Conservation (phyloP, 2,329 filamentous ascomycete genomes). For the Colletotrichum sp. region DNA sequence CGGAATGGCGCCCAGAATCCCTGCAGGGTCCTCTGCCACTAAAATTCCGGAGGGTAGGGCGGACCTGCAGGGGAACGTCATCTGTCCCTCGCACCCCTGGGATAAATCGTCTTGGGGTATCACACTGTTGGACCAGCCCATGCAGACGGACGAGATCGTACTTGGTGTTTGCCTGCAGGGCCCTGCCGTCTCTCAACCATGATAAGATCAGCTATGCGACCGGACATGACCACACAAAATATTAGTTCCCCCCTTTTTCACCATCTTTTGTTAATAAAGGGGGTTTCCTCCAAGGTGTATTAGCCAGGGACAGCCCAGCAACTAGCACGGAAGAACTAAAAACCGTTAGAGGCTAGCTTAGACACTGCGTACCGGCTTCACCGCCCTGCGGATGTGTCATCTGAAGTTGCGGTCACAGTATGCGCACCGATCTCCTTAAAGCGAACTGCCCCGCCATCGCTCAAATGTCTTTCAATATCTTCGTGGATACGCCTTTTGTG, state of each 20-base stretch:
- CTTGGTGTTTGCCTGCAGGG: background rate
- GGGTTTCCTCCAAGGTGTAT: background rate
- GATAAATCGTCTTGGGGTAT: background rate
- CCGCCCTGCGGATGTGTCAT: background rate
- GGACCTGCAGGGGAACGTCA: conserved; percentile 20
- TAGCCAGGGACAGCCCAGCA: background rate
- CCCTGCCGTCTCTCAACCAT: background rate
- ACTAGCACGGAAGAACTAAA: conserved; percentile 13
- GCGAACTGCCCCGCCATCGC: conserved; percentile 3
- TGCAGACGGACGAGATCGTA: background rate
- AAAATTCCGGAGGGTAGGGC: conserved; percentile 5
- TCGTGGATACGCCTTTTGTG: conserved; percentile 3
- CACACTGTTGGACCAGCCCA: background rate
- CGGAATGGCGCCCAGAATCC: conserved; percentile 5
- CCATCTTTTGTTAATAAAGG: background rate
- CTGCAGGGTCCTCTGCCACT: conserved; percentile 10
- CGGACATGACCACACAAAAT: background rate
- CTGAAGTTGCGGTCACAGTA: conserved; percentile 15
- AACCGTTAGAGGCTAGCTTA: background rate
- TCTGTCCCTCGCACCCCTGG: conserved; percentile 17
- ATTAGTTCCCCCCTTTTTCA: background rate
- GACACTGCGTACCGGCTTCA: conserved; percentile 12
- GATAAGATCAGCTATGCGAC: background rate
- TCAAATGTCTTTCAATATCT: conserved; percentile 18
- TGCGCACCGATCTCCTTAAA: background rate